Evolutionary conservation across 1,284 basidiomycete genomes (phyloP), one percentile per base, ranked within the genome.

Genomic region (Sanghuangporus sanghuang): DNA sequence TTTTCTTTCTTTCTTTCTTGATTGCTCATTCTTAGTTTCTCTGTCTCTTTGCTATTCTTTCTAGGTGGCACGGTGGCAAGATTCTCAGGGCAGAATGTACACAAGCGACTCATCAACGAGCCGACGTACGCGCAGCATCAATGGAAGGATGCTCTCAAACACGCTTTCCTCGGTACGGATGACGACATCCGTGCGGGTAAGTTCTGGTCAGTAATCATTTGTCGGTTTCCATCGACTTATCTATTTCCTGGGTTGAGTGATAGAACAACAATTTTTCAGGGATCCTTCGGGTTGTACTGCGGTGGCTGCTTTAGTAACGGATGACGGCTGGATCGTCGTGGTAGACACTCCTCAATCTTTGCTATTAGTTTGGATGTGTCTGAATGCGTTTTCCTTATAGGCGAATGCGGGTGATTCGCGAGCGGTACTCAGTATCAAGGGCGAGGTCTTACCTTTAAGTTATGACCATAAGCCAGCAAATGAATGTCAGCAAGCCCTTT

Each of bases 381-480:
- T 27, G 32, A 50, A 61, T 23, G 27, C 7, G 12, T 61, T 5
- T 46, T 14, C 8, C 58, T 23, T 44, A 16, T 68, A 96, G 95
- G 97, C 97, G 42, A 99, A 99, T 73, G 94, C 97, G 14, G 97
- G 97, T 56, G 97, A 99, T 77, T 99, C 97, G 16, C 82, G 97
- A 70, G 89, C 91, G 35, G 94, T 99, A n/a, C 81, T 99, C 63
- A 86, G 89, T 57, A 78, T 92, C 68, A 90, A 89, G 69, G 97
- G 97, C 16, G 83, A 88, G 70, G 95, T 87, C 6, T 92, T 96
- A 73, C 84, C 92, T 11, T 79, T 99, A 70, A 98, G 95, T 71
- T 90, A 85, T 70, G 97, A 99, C 74, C 97, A 99, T 77, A 99
- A 99, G 76, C 97, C 97, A 1, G 88, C 88, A 54, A 95, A 92